Conservation (phyloP, 2,329 filamentous ascomycete species). For the Plectosphaerella sp. region DNA sequence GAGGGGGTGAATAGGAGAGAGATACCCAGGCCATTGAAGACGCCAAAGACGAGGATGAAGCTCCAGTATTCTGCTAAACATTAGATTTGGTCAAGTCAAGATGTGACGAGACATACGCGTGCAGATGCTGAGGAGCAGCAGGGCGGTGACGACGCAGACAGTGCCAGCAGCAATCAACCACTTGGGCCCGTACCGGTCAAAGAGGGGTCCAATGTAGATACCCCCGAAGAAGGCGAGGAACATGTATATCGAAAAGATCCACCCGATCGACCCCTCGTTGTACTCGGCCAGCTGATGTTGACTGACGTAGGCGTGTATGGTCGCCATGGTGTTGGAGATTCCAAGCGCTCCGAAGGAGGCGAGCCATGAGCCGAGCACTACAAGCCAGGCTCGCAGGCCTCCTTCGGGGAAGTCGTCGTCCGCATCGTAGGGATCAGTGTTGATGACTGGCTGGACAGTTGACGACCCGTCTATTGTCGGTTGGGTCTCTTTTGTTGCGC, state of each 20-base stretch:
- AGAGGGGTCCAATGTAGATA: conserved; percentile 80
- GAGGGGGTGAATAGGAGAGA: conserved; percentile 82
- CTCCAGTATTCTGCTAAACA: conserved; percentile 64
- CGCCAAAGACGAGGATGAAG: conserved; percentile 74
- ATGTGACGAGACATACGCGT: conserved; percentile 38
- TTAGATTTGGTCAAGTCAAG: neutral
- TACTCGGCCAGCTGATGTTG: conserved; percentile 66
- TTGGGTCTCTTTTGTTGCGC: too few relatives aligned
- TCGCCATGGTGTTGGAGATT: conserved; percentile 73
- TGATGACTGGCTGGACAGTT: too few relatives aligned
- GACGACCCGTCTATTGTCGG: too few relatives aligned
- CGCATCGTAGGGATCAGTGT: too few relatives aligned
- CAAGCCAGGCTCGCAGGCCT: conserved; percentile 73
- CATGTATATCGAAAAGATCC: conserved; percentile 82
- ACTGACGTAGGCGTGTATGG: conserved; percentile 74
- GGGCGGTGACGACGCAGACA: conserved; percentile 53
- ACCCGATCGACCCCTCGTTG: conserved; percentile 67
- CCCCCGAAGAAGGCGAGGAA: conserved; percentile 85
- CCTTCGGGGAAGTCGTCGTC: conserved; percentile 73
- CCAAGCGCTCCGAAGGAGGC: conserved; percentile 72
- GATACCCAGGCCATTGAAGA: conserved; percentile 68
- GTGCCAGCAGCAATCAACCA: conserved; percentile 68
- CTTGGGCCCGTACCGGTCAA: conserved; percentile 77
- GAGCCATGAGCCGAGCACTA: conserved; percentile 78
- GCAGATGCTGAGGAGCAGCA: conserved; percentile 69